Evolutionary conservation across 768 basidiomycete genomes (phyloP), one percentile per base, ranked within the genome.

Genomic region (Leccinum variicolor): DNA sequence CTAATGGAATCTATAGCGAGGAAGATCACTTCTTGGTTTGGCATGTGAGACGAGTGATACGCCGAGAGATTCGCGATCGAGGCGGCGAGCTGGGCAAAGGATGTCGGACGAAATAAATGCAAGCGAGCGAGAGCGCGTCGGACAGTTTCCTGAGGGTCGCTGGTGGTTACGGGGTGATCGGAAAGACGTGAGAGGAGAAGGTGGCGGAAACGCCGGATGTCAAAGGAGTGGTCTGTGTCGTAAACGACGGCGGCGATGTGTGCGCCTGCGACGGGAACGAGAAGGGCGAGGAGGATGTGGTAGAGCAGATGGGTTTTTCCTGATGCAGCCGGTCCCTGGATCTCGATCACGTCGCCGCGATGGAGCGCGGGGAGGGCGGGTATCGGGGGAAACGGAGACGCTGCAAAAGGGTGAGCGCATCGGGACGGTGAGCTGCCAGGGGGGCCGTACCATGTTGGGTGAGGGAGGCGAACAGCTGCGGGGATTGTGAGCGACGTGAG

Each of bases 251-350:
- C 90, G 57, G 78, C 78, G 68, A 84, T 86, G 46, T 76, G 80
- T n/a, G 84, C 56, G 13, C 54, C 48, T 36, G 74, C 14, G 54
- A 51, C 55, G 21, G 89, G 88, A 11, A 83, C 70, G 54, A 91
- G 75, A 62, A 87, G 84, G 21, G 76, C 78, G 13, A 83, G 71
- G 26, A 89, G 68, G 50, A 91, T 69, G 66, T 82, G 79, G 66
- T 87, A 87, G 26, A 92, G 72, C n/a, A 94, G 73, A 61, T 88
- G 87, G 2, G 89, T 86, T 73, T 94, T 94, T 28, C 90, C 92
- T 6, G 86, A 84, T 26, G 78, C 80, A 4, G 90, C 76, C 2
- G 85, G 81, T 2, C 92, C 92, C 71, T 92, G 87, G 21, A 94
- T 77, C 71, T 90, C 87, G 61, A 93, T 73, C 41, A 89, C 78